Base-by-base conservation (phyloP, 2,329 filamentous ascomycete species). In the Stylonectria norvegica region DNA sequence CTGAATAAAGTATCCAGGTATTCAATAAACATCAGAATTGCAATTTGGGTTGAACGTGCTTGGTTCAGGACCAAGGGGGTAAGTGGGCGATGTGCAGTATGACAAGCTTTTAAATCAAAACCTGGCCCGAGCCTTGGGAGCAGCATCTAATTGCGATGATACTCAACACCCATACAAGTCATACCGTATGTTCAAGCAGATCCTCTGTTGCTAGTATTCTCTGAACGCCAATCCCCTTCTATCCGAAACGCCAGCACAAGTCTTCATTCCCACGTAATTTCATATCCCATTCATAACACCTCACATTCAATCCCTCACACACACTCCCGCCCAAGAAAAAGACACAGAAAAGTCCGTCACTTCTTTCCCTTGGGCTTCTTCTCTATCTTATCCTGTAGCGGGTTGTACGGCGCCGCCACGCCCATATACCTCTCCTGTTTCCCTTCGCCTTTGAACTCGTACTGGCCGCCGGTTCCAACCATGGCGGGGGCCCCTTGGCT, bases 401-500 rank as follows among this genome's bases (percentile, higher is more conserved):
- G 79, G 6, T 66, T 66, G 53, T 78, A 81, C 3, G 79, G 77
- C 9, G 76, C 71, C 1, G 76, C 73, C n/a, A 81, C 62, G 5
- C 78, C 78, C 2, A 66, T 50, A 42, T 76, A 68, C 40, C 58
- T 62, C 46, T 72, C 68, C 45, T 72, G 69, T 43, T 60, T 66
- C 7, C 68, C 62, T 27, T 64, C 71, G 15, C 65, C 68, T 30
- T 65, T 68, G 52, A 79, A 75, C 44, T 76, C 69, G 51, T 73
- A 80, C 15, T 65, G 61, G 11, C 78, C 77, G 15, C 65, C 66
- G 6, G 66, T 40, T 5, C 61, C 63, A 17, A 69, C 49, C 5
- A 56, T 57, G 14, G 72, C 73, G 1, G 79, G 80, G 11, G 60
- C 61, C 2, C 79, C 79, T 28, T 75, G 71, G 7, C 66, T 68